Conservation (phyloP, 768 basidiomycete species). For the Stropharia rugosoannulata region DNA sequence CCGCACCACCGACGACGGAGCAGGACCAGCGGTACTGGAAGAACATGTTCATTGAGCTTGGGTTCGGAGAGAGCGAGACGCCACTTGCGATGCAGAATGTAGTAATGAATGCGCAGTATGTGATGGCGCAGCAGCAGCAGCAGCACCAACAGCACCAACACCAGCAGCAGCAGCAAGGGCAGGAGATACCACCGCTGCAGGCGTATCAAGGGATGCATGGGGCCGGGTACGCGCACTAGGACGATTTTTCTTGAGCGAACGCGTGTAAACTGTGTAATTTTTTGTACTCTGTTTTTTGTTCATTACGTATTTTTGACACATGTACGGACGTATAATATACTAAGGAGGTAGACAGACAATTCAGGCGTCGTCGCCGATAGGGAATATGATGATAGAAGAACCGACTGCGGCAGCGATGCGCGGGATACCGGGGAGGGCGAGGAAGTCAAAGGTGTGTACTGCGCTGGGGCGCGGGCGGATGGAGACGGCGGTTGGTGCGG, state of each 20-base stretch:
- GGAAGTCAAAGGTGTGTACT: constrained; percentile 77
- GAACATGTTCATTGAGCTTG: constrained; percentile 74
- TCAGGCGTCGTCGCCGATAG: constrained; percentile 60
- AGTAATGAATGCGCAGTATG: constrained; percentile 12
- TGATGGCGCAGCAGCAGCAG: constrained; percentile 15
- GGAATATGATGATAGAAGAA: constrained; percentile 54
- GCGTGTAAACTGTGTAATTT: neutral
- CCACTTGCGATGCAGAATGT: constrained; percentile 23
- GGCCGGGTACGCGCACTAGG: constrained; percentile 29
- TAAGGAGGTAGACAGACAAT: neutral
- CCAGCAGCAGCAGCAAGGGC: constrained; percentile 14
- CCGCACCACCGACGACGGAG: constrained; percentile 44
- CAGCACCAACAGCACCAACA: too few species aligned
- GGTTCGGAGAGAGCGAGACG: constrained; percentile 54
- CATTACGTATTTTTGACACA: neutral
- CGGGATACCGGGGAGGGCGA: constrained; percentile 58
- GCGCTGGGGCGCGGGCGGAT: constrained; percentile 62
- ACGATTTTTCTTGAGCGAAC: neutral
- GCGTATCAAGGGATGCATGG: constrained; percentile 20
- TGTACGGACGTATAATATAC: neutral
- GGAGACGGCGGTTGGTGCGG: constrained; percentile 59
- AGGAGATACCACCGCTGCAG: constrained; percentile 4
- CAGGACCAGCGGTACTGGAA: constrained; percentile 73
- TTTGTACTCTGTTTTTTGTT: neutral
- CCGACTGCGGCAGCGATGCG: constrained; percentile 70